Percentiles rank a stretch among this genome's conserved stretches.
Conservation (phyloP, 495 filamentous ascomycete species). For the Talaromyces ruber region DNA sequence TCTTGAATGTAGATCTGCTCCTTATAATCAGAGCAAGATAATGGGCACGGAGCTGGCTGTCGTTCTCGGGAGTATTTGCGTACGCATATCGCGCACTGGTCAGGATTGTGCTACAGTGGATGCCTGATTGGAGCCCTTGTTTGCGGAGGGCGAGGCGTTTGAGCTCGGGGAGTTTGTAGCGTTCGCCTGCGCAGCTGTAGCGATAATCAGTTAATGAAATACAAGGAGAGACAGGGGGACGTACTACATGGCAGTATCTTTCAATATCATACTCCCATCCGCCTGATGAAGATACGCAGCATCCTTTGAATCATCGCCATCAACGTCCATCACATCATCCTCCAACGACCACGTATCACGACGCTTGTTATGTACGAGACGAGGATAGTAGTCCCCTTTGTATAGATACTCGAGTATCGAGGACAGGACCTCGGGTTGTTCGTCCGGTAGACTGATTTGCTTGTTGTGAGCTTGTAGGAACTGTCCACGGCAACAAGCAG, state of each 20-base stretch:
- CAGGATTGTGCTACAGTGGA: slow-evolving; percentile 77
- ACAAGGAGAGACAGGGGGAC: background rate
- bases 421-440: slow-evolving; percentile 84
- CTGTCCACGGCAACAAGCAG: slow-evolving; percentile 42
- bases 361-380: slow-evolving; percentile 60
- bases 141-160: slow-evolving; percentile 78
- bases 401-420: slow-evolving; percentile 88
- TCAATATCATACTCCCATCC: slow-evolving; percentile 61
- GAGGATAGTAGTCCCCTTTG: slow-evolving; percentile 87
- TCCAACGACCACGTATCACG: slow-evolving; percentile 66
- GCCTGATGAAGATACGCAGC: slow-evolving; percentile 62
- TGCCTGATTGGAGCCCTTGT: slow-evolving; percentile 74
- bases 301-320: slow-evolving; percentile 31
- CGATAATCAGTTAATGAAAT: slow-evolving; percentile 4
- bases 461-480: slow-evolving; percentile 57
- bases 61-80: slow-evolving; percentile 76
- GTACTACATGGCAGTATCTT: slow-evolving; percentile 81
- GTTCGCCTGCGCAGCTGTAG: slow-evolving; percentile 63
- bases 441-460: slow-evolving; percentile 70
- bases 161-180: slow-evolving; percentile 71
- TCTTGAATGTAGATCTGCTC: slow-evolving; percentile 76
- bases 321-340: slow-evolving; percentile 26
- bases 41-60: slow-evolving; percentile 82
- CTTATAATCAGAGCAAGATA: slow-evolving; percentile 89
- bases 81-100: slow-evolving; percentile 80